These are phyloP conservation scores for Ganoderma meredithae DNA, from an alignment of 1,284 basidiomycete species.

Conservation along the genomic window DNA sequence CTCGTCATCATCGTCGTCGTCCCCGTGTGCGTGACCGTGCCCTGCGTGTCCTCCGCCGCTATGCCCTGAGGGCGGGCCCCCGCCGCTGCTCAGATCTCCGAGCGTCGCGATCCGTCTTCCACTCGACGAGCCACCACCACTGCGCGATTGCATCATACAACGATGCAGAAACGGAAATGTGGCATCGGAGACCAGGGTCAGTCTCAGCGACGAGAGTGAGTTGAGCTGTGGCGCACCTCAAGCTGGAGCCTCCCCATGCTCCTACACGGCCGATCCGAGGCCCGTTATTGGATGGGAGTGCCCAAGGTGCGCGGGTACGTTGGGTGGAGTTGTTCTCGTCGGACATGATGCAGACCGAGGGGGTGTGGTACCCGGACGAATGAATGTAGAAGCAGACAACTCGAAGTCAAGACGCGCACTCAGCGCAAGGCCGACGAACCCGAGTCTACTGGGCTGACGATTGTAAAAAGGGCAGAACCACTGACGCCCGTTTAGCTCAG, in stretches of 20 bases:
- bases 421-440: no score
- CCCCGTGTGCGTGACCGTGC: slow-evolving; percentile 26
- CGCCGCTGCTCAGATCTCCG: slow-evolving; percentile 31
- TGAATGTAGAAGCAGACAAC: not conserved
- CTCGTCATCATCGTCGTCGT: slow-evolving; percentile 55
- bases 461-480: no score
- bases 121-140: slow-evolving; percentile 26
- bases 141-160: not conserved
- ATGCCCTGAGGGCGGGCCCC: slow-evolving; percentile 21
- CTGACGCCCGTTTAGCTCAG: slow-evolving; percentile 29
- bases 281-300: slow-evolving; percentile 44
- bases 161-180: not conserved
- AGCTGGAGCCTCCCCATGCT: slow-evolving; percentile 33
- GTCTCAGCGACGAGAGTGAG: not conserved
- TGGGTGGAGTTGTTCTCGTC: slow-evolving; percentile 29
- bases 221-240: slow-evolving; percentile 31
- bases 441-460: no score
- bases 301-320: slow-evolving; percentile 51
- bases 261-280: slow-evolving; percentile 41
- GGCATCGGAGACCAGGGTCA: not conserved
- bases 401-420: no score
- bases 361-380: not conserved
- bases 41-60: slow-evolving; percentile 28
- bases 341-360: slow-evolving; percentile 23
- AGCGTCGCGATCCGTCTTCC: slow-evolving; percentile 37